Base-by-base conservation (phyloP, 306 rosid species). In the Acmispon strigosus region DNA sequence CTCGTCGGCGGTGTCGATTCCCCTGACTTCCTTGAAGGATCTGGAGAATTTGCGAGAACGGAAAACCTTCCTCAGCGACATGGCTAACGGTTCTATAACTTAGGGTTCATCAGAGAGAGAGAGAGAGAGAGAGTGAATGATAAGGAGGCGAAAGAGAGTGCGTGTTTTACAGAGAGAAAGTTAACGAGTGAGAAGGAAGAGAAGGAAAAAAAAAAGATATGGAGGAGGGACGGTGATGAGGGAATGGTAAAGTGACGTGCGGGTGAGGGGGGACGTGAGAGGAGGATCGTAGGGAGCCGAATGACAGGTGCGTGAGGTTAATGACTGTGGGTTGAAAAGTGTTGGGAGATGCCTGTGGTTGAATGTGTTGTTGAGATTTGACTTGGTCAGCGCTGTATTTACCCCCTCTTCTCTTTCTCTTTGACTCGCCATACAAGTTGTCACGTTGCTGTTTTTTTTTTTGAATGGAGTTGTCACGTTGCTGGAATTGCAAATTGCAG, bases 31-130 rank as follows among this genome's bases (percentile, higher is more conserved):
- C 70, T 74, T 41, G 64, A 80, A 87, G 16, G 96, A 94, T 77
- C 53, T 90, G 55, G 99, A 89, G 72, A 80, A 87, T 63, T 69
- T 89, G 54, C 99, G 86, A 6, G 99, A 89, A 44, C 87, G 88
- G 8, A 90, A 83, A 6, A 84, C 85, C 57, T 62, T 84, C 39
- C 83, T 70, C 11, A 94, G 83, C 67, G 96, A 86, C 97, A 94
- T 94, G 49, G 61, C 64, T 41, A 50, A 22, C 41, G 59, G 85
- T 75, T 74, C 43, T 63, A 50, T 61, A 11, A 61, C n/a, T 55
- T 53, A 77, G 61, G 78, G 74, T 43, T 52, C 76, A 62, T 53
- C 24, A 12, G 37, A 66, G 10, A 57, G 19, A 29, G 71, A 39
- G 12, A 19, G 9, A 42, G 41, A 45, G 66, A 55, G 42, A 51